phyloP scores from a whole-genome alignment of 2,329 filamentous ascomycete species.

The Pseudopithomyces chartarum region DNA sequence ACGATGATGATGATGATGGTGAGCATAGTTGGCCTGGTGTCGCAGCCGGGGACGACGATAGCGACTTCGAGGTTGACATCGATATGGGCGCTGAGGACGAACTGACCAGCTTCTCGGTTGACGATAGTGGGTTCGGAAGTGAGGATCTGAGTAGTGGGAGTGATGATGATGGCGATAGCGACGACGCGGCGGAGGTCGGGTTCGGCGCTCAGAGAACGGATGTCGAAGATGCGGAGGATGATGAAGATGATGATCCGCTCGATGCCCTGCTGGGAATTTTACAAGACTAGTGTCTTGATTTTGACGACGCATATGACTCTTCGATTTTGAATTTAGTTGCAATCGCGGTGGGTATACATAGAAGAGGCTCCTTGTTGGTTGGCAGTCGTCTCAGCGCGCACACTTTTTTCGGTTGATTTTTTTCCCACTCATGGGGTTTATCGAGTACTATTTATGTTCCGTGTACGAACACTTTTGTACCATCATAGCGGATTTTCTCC shows the following conservation, averaged over 20 bases:
- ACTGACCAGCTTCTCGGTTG: conserved; percentile 34
- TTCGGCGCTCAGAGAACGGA: not conserved
- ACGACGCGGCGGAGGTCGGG: conserved; percentile 13
- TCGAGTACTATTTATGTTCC: too few relatives aligned
- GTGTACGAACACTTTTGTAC: not conserved
- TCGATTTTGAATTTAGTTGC: too few relatives aligned
- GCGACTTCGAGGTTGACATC: conserved; percentile 5
- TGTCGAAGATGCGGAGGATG: conserved; percentile 4
- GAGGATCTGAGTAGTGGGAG: conserved; percentile 25
- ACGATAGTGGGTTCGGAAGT: conserved; percentile 41
- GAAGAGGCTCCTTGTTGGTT: not conserved
- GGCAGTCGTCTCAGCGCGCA: not conserved
- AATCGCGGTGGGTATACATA: too few relatives aligned
- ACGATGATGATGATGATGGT: conserved; percentile 30
- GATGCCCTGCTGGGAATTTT: conserved; percentile 6
- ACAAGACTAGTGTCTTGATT: not conserved
- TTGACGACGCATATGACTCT: not conserved
- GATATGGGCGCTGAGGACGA: conserved; percentile 39
- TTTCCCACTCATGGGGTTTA: not conserved
- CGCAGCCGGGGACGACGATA: conserved; percentile 31
- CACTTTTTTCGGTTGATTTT: not conserved
- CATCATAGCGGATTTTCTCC: not conserved
- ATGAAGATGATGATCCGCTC: conserved; percentile 4
- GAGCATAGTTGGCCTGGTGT: conserved; percentile 40
- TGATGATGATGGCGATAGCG: conserved; percentile 26